phyloP scores from a whole-genome alignment of 768 basidiomycete species.

The Leccinum sublutescens region DNA sequence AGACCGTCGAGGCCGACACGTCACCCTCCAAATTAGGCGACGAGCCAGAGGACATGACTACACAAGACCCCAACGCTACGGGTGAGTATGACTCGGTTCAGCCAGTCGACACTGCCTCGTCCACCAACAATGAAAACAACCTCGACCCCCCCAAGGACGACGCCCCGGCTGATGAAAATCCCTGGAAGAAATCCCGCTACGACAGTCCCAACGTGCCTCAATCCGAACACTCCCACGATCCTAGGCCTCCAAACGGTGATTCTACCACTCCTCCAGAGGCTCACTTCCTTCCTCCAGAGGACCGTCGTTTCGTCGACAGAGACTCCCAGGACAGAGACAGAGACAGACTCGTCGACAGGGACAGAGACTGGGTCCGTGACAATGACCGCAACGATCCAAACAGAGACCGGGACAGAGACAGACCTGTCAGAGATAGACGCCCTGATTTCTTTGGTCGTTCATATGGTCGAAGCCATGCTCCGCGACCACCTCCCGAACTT shows the following conservation, averaged over 20 bases:
- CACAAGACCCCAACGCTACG: slow-evolving; percentile 12
- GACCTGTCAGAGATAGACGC: slow-evolving; percentile 36
- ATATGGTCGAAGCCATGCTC: slow-evolving; percentile 39
- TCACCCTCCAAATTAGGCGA: slow-evolving; percentile 20
- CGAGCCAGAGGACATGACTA: slow-evolving; percentile 13
- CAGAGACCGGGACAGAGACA: slow-evolving; percentile 34
- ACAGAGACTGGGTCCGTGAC: slow-evolving; percentile 36
- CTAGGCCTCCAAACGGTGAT: slow-evolving; percentile 10
- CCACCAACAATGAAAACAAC: slow-evolving; percentile 15
- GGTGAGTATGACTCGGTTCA: slow-evolving; percentile 33
- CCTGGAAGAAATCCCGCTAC: slow-evolving; percentile 29
- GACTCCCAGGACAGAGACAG: slow-evolving; percentile 33
- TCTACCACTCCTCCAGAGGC: slow-evolving; percentile 5
- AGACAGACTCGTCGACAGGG: neutral
- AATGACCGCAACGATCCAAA: slow-evolving; percentile 26
- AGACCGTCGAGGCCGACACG: slow-evolving; percentile 19
- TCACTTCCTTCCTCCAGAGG: slow-evolving; percentile 25
- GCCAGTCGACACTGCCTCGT: slow-evolving; percentile 19
- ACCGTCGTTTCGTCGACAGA: slow-evolving; percentile 34
- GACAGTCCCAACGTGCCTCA: slow-evolving; percentile 24
- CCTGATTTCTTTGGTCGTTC: slow-evolving; percentile 38
- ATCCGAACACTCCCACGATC: slow-evolving; percentile 11
- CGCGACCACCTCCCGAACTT: slow-evolving; percentile 45
- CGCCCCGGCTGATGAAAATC: slow-evolving; percentile 24
- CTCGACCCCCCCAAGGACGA: slow-evolving; percentile 31